phyloP scores from a whole-genome alignment of 1,284 basidiomycete species.

The Cerioporus squamosus region DNA sequence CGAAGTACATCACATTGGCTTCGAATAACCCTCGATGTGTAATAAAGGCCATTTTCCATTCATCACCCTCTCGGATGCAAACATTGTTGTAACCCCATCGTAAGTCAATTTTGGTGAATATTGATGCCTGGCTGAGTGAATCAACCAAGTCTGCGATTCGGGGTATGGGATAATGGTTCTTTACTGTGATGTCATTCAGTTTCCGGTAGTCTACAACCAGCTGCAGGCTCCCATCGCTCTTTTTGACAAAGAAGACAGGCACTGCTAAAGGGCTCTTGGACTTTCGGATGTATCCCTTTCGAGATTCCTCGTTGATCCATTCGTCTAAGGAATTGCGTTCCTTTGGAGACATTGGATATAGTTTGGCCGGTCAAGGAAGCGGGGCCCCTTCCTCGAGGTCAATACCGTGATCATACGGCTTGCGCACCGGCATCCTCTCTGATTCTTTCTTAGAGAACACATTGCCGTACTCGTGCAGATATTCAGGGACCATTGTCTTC shows the following conservation, averaged over 20 bases:
- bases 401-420: conserved; percentile 20
- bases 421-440: conserved; percentile 14
- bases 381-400: conserved; percentile 13
- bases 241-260: conserved; percentile 43
- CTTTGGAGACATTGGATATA: conserved; percentile 30
- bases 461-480: conserved; percentile 13
- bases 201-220: conserved; percentile 35
- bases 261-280: conserved; percentile 26
- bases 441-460: conserved; percentile 18
- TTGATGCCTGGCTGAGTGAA: background rate
- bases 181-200: conserved; percentile 34
- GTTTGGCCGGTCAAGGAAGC: conserved; percentile 7
- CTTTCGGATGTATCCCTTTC: background rate
- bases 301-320: conserved; percentile 4
- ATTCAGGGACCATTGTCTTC: conserved; percentile 4
- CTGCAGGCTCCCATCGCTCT: conserved; percentile 40
- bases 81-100: conserved; percentile 14
- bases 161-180: conserved; percentile 11
- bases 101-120: conserved; percentile 8
- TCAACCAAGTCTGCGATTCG: background rate
- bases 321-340: conserved; percentile 22
- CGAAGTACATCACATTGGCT: conserved; percentile 36
- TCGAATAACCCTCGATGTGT: conserved; percentile 29
- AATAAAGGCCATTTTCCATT: conserved; percentile 22
- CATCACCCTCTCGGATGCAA: conserved; percentile 11